A percentile compares a stretch with the other conserved stretches of the same genome.
Conservation (phyloP, 2,329 filamentous ascomycete species). For the Aspergillus tanneri region DNA sequence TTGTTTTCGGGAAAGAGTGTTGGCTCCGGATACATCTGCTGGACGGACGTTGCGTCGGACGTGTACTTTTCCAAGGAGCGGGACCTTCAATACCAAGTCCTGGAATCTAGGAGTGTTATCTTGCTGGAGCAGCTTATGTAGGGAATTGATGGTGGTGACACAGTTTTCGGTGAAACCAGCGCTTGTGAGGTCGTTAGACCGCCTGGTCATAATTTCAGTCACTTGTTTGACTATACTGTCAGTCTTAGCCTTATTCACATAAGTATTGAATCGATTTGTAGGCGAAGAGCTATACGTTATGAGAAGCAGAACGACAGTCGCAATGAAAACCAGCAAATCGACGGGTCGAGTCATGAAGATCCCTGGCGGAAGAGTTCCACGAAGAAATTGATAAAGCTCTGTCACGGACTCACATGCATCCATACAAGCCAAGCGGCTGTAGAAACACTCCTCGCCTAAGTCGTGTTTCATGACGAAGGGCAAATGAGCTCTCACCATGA, state of each 20-base stretch:
- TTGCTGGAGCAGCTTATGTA: slow-evolving; percentile 13
- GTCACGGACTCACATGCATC: slow-evolving; percentile 17
- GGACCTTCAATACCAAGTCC: slow-evolving; percentile 17
- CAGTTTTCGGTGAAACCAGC: slow-evolving; percentile 12
- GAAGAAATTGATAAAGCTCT: slow-evolving; percentile 12
- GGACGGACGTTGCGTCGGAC: slow-evolving; percentile 15
- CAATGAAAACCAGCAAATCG: slow-evolving; percentile 20
- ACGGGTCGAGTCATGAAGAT: slow-evolving; percentile 16
- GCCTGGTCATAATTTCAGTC: slow-evolving; percentile 11
- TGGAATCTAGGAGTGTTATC: slow-evolving; percentile 4
- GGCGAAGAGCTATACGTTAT: slow-evolving; percentile 11
- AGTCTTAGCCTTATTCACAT: slow-evolving; percentile 11
- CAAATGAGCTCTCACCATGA: slow-evolving; percentile 17
- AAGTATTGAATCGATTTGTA: slow-evolving; percentile 7
- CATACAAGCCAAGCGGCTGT: slow-evolving; percentile 19
- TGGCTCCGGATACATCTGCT: not conserved
- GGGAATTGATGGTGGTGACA: slow-evolving; percentile 9
- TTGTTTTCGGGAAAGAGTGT: not conserved
- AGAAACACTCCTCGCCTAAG: slow-evolving; percentile 11
- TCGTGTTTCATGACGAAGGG: slow-evolving; percentile 16
- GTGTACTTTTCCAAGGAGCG: slow-evolving; percentile 19
- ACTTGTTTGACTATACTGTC: slow-evolving; percentile 8
- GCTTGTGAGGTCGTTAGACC: slow-evolving; percentile 8
- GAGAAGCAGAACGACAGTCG: slow-evolving; percentile 15
- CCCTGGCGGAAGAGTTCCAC: slow-evolving; percentile 13